Conservation (phyloP, 352 stramenopile species). For the Phytopythium litorale region DNA sequence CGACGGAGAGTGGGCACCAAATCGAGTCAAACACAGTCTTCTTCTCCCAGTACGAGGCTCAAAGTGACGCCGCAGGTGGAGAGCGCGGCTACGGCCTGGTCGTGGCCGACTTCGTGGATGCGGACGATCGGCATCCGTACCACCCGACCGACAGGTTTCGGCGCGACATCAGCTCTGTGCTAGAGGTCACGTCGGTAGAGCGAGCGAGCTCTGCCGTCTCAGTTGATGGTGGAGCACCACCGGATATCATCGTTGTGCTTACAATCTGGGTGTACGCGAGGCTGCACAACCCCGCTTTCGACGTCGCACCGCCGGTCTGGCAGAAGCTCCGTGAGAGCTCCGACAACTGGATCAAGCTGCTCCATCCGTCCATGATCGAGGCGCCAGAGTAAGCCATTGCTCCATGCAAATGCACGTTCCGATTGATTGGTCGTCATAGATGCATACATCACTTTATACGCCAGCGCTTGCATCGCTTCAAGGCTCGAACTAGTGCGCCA, state of each 20-base stretch:
- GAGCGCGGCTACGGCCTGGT: slow-evolving; percentile 19
- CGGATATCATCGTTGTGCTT: slow-evolving; percentile 9
- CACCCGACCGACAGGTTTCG: slow-evolving; percentile 18
- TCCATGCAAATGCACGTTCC: too few species aligned
- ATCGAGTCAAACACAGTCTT: slow-evolving; percentile 19
- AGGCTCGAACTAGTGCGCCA: slow-evolving; percentile 15
- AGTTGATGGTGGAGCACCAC: not conserved
- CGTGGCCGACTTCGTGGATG: slow-evolving; percentile 32
- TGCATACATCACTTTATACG: not conserved
- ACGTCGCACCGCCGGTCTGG: slow-evolving; percentile 4
- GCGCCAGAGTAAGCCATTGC: not conserved
- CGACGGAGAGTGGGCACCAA: not conserved
- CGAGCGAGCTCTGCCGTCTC: not conserved
- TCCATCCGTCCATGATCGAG: slow-evolving; percentile 8
- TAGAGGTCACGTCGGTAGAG: slow-evolving; percentile 13
- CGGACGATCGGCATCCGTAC: slow-evolving; percentile 29
- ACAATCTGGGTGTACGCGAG: slow-evolving; percentile 15
- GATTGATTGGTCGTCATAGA: too few species aligned
- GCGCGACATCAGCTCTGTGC: slow-evolving; percentile 21
- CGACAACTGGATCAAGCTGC: slow-evolving; percentile 12
- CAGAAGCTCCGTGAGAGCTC: slow-evolving; percentile 5
- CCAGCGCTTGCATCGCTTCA: not conserved
- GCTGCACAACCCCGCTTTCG: slow-evolving; percentile 12
- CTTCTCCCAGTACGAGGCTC: slow-evolving; percentile 9
- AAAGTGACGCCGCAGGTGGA: not conserved